Conservation (phyloP, 1,284 basidiomycete genomes). For the Nidula niveotomentosa region DNA sequence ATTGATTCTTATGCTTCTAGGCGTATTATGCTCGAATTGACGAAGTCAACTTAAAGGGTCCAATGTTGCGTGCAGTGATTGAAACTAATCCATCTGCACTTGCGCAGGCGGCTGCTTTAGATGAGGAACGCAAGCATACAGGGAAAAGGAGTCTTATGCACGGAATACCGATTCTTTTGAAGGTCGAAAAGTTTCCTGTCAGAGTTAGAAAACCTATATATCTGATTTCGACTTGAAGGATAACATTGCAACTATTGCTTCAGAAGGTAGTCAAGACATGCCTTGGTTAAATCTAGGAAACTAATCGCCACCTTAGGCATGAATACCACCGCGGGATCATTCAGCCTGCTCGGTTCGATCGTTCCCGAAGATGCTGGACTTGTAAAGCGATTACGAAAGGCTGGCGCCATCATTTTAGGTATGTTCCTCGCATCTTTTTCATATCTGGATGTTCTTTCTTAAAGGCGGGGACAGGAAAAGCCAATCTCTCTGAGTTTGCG, state of each 20-base stretch:
- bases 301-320: slow-evolving; percentile 39
- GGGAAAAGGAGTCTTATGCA: slow-evolving; percentile 57
- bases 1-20: slow-evolving; percentile 21
- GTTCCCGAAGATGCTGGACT: slow-evolving; percentile 65
- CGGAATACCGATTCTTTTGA: slow-evolving; percentile 70
- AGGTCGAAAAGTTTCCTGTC: slow-evolving; percentile 35
- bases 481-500: slow-evolving; percentile 57
- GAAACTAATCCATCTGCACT: slow-evolving; percentile 64
- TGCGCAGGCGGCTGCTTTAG: slow-evolving; percentile 48
- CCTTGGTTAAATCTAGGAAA: neutral
- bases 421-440: no score
- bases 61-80: slow-evolving; percentile 59
- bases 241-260: slow-evolving; percentile 59
- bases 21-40: slow-evolving; percentile 71
- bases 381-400: slow-evolving; percentile 55
- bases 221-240: slow-evolving; percentile 49
- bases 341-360: slow-evolving; percentile 52
- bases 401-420: slow-evolving; percentile 70
- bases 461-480: neutral
- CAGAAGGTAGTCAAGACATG: slow-evolving; percentile 39
- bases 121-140: slow-evolving; percentile 45
- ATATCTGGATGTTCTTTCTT: neutral
- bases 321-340: slow-evolving; percentile 68
- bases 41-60: slow-evolving; percentile 66
- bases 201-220: neutral